Percentiles rank a stretch among this genome's conserved stretches.
Evolutionary conservation across 306 rosid species (phyloP).

Genomic region (Pyrus communis): DNA sequence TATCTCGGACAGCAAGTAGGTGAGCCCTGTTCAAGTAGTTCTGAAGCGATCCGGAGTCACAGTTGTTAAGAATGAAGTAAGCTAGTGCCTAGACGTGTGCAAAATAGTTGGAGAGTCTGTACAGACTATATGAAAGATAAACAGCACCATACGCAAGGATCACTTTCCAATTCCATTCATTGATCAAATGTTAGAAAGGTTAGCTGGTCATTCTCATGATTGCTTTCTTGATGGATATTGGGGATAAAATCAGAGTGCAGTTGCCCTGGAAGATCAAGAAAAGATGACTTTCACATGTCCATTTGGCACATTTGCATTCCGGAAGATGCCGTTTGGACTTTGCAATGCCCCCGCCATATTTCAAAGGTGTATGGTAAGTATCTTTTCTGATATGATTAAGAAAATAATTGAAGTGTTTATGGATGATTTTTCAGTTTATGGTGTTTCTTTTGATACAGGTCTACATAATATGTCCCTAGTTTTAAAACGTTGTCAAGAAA

Average conservation of each 20-base stretch:
- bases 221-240: not conserved
- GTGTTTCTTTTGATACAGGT: not conserved
- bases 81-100: not conserved
- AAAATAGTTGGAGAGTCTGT: too few relatives aligned
- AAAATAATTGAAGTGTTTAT: not conserved
- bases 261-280: not conserved
- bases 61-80: not conserved
- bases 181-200: too few relatives aligned
- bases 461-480: not conserved
- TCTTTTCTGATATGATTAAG: not conserved
- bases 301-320: not conserved
- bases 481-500: not conserved
- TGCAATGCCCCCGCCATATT: not conserved
- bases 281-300: not conserved
- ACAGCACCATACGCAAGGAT: not conserved
- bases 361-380: not conserved
- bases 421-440: not conserved
- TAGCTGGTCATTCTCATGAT: not conserved
- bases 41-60: not conserved
- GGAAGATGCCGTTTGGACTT: not conserved
- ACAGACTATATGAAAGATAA: not conserved
- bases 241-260: not conserved
- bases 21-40: not conserved
- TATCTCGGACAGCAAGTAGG: not conserved
- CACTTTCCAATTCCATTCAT: too few relatives aligned